Conservation (phyloP, 768 basidiomycete species). For the Termitomyces sp. region DNA sequence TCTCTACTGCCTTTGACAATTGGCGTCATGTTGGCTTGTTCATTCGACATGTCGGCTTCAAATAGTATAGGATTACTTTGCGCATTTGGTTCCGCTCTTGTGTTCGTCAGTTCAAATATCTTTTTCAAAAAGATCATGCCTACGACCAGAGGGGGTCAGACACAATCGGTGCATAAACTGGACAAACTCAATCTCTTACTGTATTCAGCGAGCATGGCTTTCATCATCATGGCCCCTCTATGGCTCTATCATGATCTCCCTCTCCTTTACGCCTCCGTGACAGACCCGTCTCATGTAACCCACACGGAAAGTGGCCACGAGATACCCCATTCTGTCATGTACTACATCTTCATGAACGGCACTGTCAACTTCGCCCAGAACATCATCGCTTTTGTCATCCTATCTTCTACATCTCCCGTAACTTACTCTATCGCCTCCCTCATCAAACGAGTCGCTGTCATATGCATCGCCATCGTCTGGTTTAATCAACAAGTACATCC, state of each 20-base stretch:
- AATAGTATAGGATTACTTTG: slow-evolving; percentile 85
- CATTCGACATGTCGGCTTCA: slow-evolving; percentile 86
- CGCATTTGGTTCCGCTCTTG: slow-evolving; percentile 93
- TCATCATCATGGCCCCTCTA: slow-evolving; percentile 92
- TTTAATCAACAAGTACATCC: slow-evolving; percentile 84
- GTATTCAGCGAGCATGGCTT: slow-evolving; percentile 93
- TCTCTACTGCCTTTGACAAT: slow-evolving; percentile 92
- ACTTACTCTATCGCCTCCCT: slow-evolving; percentile 98
- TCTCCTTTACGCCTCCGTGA: slow-evolving; percentile 44
- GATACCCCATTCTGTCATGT: slow-evolving; percentile 57
- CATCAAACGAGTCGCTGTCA: slow-evolving; percentile 96
- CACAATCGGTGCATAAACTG: slow-evolving; percentile 61
- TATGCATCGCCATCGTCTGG: slow-evolving; percentile 97
- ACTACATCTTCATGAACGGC: slow-evolving; percentile 91
- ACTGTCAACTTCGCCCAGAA: slow-evolving; percentile 96
- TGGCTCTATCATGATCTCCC: slow-evolving; percentile 90
- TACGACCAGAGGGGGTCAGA: slow-evolving; percentile 35
- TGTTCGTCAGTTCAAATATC: slow-evolving; percentile 98
- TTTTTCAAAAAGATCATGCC: slow-evolving; percentile 99
- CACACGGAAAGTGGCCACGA: slow-evolving; percentile 43
- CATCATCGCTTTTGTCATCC: slow-evolving; percentile 94
- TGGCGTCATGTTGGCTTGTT: slow-evolving; percentile 97
- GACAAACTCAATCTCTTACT: slow-evolving; percentile 96
- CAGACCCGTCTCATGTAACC: slow-evolving; percentile 33
- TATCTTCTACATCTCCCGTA: slow-evolving; percentile 94